Base-by-base conservation (phyloP, 1,139 yeast species). In the Arxiozyma slooffiae region DNA sequence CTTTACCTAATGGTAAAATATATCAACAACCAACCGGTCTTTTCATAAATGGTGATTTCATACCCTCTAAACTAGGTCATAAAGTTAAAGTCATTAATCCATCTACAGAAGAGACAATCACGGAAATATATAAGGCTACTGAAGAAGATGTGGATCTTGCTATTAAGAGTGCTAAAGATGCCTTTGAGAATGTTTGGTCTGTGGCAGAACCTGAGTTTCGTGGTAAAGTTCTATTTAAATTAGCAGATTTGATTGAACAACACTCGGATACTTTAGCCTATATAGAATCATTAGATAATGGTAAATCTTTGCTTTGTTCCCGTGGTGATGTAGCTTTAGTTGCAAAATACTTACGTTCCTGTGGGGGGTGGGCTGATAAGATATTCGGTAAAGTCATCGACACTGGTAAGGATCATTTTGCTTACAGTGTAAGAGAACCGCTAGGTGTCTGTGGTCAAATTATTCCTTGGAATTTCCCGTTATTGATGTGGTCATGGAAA, bases 391-490 rank as follows among this genome's bases (percentile, higher is more conserved):
- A 74, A 55, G 74, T 81, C 50, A 79, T 84, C 55, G 82, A 80
- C 63, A 76, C 80, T 51, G 81, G 79, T 60, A 68, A 68, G 54
- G 61, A 74, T 53, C 79, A 78, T 61, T 77, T 79, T 62, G 73
- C 76, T 50, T 79, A 77, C 67, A 62, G 73, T 20, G 55, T 64
- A 51, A 68, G 71, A 59, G 88, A 82, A 64, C 88, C 89, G 51
- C 71, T 79, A 55, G 95, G 95, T 60, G 90, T 84, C 45, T 81
- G 86, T 66, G 88, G 89, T 48, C 86, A 84, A 67, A 83, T 87
- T 57, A 84, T 85, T 62, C 95, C 95, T 50, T 86, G 95, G 94
- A 85, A 85, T 69, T 85, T 85, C 75, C 95, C 95, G 49, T 73
- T 85, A 61, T 74, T 83, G 68, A 82, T 85, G 80, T 76, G 84